Evolutionary conservation across 257 asterid genomes (phyloP).

Genomic region (Linderniella brevidens): DNA sequence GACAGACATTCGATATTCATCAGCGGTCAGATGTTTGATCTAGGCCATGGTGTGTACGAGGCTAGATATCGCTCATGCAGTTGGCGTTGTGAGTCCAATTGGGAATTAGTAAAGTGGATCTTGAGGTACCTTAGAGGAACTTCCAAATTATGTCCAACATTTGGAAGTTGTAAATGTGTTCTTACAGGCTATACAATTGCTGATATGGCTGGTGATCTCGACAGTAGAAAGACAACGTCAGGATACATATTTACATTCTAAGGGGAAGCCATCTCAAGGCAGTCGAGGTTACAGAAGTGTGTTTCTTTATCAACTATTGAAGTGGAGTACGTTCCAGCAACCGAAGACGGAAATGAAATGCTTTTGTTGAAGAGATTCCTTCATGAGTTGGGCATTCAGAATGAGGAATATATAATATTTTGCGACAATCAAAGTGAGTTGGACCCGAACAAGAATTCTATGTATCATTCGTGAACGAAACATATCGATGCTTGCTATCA

Average conservation of each 20-base stretch:
- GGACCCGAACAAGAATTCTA: too few relatives aligned
- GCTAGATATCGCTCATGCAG: background rate
- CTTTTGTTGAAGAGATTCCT: too few relatives aligned
- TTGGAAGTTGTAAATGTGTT: background rate
- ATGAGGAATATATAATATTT: too few relatives aligned
- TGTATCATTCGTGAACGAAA: too few relatives aligned
- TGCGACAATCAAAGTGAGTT: too few relatives aligned
- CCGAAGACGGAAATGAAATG: background rate
- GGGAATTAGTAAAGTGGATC: constrained; percentile 5
- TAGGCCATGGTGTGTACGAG: background rate
- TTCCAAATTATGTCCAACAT: background rate
- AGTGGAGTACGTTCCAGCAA: background rate
- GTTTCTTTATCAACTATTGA: background rate
- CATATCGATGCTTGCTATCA: too few relatives aligned
- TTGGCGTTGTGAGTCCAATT: background rate
- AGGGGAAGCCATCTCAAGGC: background rate
- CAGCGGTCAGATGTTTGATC: constrained; percentile 1
- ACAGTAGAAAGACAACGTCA: background rate
- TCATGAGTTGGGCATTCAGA: too few relatives aligned
- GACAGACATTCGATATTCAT: background rate
- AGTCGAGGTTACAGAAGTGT: background rate
- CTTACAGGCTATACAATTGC: background rate
- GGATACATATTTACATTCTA: background rate
- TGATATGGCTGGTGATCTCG: background rate
- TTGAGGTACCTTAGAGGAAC: constrained; percentile 3